A percentile compares a stretch with the other conserved stretches of the same genome.
These are phyloP conservation scores for Chernovozyma sophiae-reginae DNA, from an alignment of 1,139 yeast genomes.

Conservation along the genomic window DNA sequence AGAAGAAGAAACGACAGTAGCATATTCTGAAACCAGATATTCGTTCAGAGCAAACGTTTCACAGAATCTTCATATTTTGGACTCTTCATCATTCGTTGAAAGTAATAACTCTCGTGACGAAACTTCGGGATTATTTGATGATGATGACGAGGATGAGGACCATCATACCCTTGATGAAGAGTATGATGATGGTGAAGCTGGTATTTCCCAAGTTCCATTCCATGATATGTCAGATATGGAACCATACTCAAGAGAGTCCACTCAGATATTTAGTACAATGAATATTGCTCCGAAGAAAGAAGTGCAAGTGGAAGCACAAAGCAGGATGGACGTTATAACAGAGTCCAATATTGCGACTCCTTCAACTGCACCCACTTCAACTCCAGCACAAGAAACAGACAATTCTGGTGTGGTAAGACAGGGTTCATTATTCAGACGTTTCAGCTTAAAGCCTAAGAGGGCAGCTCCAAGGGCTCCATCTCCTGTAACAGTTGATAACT, in stretches of 20 bases:
- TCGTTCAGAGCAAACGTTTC: constrained; percentile 9
- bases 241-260: constrained; percentile 20
- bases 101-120: constrained; percentile 4
- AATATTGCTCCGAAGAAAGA: constrained; percentile 8
- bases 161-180: constrained; percentile 2
- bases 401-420: constrained; percentile 6
- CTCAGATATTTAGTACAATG: constrained; percentile 25
- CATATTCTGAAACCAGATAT: constrained; percentile 8
- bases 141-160: constrained; percentile 4
- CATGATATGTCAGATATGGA: constrained; percentile 4
- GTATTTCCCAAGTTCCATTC: constrained; percentile 1
- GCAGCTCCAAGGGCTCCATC: constrained; percentile 43
- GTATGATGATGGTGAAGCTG: constrained; percentile 5
- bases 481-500: constrained; percentile 4
- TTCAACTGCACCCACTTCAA: constrained; percentile 1
- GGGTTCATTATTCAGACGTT: constrained; percentile 22
- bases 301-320: background rate
- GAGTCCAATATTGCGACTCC: background rate
- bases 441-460: constrained; percentile 41
- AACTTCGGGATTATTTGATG: constrained; percentile 5
- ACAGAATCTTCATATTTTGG: constrained; percentile 12
- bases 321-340: background rate
- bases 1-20: constrained; percentile 7
- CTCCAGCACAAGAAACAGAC: background rate
- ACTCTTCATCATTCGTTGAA: constrained; percentile 17